Evolutionary conservation across 768 basidiomycete species (phyloP), one percentile per base, ranked within the genome.

Genomic region (Tylopilus sp.): DNA sequence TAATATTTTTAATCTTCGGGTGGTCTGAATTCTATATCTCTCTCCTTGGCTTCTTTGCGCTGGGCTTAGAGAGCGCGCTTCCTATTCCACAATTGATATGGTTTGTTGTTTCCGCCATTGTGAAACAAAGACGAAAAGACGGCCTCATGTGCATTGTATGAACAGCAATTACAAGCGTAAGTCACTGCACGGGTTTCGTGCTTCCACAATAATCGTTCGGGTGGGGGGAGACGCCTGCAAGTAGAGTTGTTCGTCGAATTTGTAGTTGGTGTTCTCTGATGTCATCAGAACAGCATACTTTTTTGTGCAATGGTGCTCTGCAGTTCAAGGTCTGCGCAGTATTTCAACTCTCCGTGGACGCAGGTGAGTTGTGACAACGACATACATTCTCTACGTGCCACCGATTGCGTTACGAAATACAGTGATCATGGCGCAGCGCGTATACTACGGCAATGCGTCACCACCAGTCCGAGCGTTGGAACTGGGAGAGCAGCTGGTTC

Each of bases 1-100:
- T 92, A 48, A 64, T 85, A 3, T 85, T 84, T 65, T 76, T 93
- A 38, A 87, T 92, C 53, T 80, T 92, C 47, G 80, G 83, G 18
- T 79, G 80, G 30, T 83, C 78, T 4, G 66, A 79, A 17, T 33
- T 78, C 25, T 93, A 82, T 63, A 70, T 91, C 6, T 69, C 74
- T 15, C 66, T 80, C 6, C 73, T 92, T 20, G 91, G 91, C 0
- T 93, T 89, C 61, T 58, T 88, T 36, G 87, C 91, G 0, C 65
- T 93, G 22, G 91, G 91, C 12, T 72, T 93, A 22, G 91, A 92
- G 68, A 92, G 89, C 57, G 89, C 86, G 3, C 69, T 93, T n/a
- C 91, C 91, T 7, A 79, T 93, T 48, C 91, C 91, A 4, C 91
- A 93, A 60, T 72, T 93, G 36, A 76, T 90, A 51, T 91, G 85